phyloP scores from a whole-genome alignment of 768 basidiomycete species.

The Cantharellus cinnabarinus region DNA sequence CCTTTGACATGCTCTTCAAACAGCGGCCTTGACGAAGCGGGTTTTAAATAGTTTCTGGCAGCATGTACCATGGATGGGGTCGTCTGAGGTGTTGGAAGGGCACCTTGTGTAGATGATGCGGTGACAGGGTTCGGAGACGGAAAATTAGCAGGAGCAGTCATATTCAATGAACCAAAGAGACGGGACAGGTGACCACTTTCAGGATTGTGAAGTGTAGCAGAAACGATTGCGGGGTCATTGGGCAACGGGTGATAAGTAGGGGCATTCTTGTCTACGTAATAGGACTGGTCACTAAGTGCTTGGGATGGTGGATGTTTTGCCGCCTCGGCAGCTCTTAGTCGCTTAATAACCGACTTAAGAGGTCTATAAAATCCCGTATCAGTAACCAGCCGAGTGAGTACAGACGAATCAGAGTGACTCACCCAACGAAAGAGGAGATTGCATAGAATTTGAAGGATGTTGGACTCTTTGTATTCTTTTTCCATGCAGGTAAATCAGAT shows the following conservation, averaged over 20 bases:
- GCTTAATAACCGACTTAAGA: neutral
- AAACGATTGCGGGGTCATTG: neutral
- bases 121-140: no score
- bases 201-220: neutral
- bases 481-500: slow-evolving; percentile 85
- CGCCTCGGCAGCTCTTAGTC: neutral
- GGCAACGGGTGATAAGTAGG: neutral
- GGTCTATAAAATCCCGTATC: neutral
- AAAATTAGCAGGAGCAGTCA: neutral
- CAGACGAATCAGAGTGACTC: slow-evolving; percentile 12
- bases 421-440: slow-evolving; percentile 86
- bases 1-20: neutral
- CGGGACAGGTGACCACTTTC: neutral
- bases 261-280: no score
- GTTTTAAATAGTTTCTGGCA: neutral
- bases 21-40: neutral
- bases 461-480: slow-evolving; percentile 35
- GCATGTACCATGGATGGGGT: neutral
- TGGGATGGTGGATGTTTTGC: no score
- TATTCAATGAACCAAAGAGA: neutral
- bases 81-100: neutral
- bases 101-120: neutral
- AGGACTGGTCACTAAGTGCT: neutral
- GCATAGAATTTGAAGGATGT: slow-evolving; percentile 71
- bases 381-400: neutral